phyloP scores from a whole-genome alignment of 2,329 filamentous ascomycete genomes.

The Uncinocarpus reesii region DNA sequence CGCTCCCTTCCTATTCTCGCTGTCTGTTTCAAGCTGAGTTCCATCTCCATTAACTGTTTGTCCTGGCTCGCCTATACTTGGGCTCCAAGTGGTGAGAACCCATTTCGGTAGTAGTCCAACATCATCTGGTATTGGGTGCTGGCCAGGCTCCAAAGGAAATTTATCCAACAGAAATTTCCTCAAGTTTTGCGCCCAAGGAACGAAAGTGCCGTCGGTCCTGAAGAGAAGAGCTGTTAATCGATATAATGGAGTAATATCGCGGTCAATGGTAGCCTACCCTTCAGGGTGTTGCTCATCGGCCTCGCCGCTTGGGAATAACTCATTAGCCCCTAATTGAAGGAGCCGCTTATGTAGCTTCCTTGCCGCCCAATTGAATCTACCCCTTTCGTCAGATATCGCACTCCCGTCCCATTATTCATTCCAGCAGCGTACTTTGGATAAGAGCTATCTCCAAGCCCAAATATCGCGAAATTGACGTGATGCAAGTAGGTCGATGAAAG shows the following conservation, averaged over 20 bases:
- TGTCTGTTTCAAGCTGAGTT: background rate
- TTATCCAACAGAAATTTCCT: slow-evolving; percentile 54
- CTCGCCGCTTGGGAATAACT: slow-evolving; percentile 70
- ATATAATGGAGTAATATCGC: background rate
- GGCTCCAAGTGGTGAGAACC: slow-evolving; percentile 33
- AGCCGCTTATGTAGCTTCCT: slow-evolving; percentile 79
- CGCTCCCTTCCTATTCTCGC: background rate
- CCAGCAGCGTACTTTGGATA: slow-evolving; percentile 64
- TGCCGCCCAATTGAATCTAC: slow-evolving; percentile 83
- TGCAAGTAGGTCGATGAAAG: slow-evolving; percentile 60
- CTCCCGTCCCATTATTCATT: background rate
- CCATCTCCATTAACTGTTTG: background rate
- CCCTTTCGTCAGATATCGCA: slow-evolving; percentile 1
- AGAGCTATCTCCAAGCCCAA: slow-evolving; percentile 88
- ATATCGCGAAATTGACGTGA: slow-evolving; percentile 65
- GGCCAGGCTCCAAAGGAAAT: slow-evolving; percentile 58
- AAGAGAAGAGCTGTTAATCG: background rate
- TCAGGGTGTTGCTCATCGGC: slow-evolving; percentile 90
- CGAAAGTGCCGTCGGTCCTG: slow-evolving; percentile 70
- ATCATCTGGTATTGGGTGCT: slow-evolving; percentile 62
- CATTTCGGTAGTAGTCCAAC: slow-evolving; percentile 68
- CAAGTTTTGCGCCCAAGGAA: slow-evolving; percentile 65
- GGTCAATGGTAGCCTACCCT: slow-evolving; percentile 49
- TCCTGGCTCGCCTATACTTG: background rate
- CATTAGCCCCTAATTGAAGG: slow-evolving; percentile 66